These are phyloP conservation scores for Xanthoconium stramineum DNA, from an alignment of 768 basidiomycete genomes.

Conservation along the genomic window DNA sequence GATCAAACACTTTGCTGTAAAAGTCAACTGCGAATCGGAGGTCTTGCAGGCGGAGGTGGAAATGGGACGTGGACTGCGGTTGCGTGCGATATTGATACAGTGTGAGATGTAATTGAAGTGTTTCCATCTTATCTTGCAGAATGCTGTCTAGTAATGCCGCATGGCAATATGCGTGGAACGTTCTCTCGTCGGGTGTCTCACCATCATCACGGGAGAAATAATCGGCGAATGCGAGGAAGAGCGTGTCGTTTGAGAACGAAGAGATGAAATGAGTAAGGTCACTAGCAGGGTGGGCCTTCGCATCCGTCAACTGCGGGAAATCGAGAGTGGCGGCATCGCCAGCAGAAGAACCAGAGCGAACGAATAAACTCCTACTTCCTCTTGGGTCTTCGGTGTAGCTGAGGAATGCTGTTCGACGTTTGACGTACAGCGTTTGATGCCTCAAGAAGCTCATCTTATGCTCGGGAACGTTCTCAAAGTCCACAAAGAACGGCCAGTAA, in stretches of 20 bases:
- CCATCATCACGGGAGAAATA: slow-evolving; percentile 65
- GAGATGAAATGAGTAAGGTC: slow-evolving; percentile 84
- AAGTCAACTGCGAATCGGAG: slow-evolving; percentile 73
- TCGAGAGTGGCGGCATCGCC: slow-evolving; percentile 85
- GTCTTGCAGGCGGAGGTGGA: slow-evolving; percentile 69
- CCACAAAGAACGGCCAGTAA: slow-evolving; percentile 91
- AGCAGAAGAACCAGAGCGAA: slow-evolving; percentile 79
- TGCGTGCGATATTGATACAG: slow-evolving; percentile 67
- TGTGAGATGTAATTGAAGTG: slow-evolving; percentile 70
- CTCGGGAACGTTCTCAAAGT: slow-evolving; percentile 61
- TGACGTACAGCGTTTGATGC: slow-evolving; percentile 86
- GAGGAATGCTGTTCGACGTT: slow-evolving; percentile 87
- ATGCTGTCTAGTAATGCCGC: slow-evolving; percentile 82
- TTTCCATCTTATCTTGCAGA: slow-evolving; percentile 83
- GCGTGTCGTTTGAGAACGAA: slow-evolving; percentile 78
- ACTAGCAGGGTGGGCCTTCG: slow-evolving; percentile 61
- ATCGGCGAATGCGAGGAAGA: slow-evolving; percentile 80
- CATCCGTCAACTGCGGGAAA: slow-evolving; percentile 71
- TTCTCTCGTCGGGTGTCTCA: slow-evolving; percentile 53
- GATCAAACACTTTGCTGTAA: slow-evolving; percentile 70
- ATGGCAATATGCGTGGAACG: slow-evolving; percentile 71
- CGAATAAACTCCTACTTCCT: slow-evolving; percentile 88
- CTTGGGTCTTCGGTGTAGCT: slow-evolving; percentile 93
- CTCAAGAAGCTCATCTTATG: slow-evolving; percentile 69
- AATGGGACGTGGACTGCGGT: slow-evolving; percentile 54